Evolutionary conservation across 805 yeast genomes (phyloP).

Genomic region (Candida ponderosae): DNA sequence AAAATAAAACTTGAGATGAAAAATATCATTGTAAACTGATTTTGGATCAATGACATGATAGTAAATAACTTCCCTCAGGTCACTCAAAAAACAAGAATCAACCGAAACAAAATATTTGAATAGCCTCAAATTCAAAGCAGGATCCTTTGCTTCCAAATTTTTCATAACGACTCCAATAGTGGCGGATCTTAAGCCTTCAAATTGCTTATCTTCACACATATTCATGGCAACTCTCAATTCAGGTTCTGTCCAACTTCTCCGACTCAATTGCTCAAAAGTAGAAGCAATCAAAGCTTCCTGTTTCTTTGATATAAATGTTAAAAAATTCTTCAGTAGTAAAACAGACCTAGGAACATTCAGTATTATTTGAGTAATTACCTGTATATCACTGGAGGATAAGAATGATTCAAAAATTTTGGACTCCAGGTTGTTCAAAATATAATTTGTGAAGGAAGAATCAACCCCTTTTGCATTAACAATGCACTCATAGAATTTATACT

Average conservation of each 20-base stretch:
- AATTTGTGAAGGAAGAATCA: slow-evolving; percentile 3
- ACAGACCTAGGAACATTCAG: slow-evolving; percentile 4
- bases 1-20: not conserved
- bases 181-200: not conserved
- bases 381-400: slow-evolving; percentile 2
- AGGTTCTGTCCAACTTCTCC: not conserved
- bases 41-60: slow-evolving; percentile 1
- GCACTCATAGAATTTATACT: slow-evolving; percentile 9
- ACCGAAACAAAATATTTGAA: not conserved
- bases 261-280: not conserved
- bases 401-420: slow-evolving; percentile 11
- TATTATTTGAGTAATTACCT: slow-evolving; percentile 7
- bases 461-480: not conserved
- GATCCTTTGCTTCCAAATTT: not conserved
- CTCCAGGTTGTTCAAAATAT: slow-evolving; percentile 16
- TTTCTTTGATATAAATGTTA: slow-evolving; percentile 5
- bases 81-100: not conserved
- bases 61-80: not conserved
- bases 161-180: not conserved
- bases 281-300: slow-evolving; percentile 1
- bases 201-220: not conserved
- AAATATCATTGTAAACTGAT: not conserved
- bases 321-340: slow-evolving; percentile 6
- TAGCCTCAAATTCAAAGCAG: not conserved
- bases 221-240: not conserved